These are phyloP conservation scores for Nemania abortiva DNA, from an alignment of 2,329 filamentous ascomycete genomes.

Conservation along the genomic window DNA sequence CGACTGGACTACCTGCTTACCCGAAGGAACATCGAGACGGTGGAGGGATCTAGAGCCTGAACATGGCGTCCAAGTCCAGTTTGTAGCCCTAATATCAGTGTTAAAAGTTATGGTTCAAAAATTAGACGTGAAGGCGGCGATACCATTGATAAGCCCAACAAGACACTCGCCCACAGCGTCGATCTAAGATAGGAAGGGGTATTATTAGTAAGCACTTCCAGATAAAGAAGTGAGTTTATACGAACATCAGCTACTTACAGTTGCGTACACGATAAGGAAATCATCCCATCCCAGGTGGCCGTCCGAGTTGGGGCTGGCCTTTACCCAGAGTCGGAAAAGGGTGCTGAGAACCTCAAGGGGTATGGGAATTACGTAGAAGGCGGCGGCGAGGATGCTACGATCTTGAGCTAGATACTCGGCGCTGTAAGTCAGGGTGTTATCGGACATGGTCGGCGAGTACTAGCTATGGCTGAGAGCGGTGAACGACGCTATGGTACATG, in stretches of 20 bases:
- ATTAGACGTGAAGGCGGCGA: background rate
- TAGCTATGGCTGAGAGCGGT: background rate
- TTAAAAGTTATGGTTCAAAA: constrained; percentile 24
- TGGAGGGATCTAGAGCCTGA: constrained; percentile 37
- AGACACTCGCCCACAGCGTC: constrained; percentile 43
- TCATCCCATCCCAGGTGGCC: constrained; percentile 43
- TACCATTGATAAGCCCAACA: constrained; percentile 44
- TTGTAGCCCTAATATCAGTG: constrained; percentile 37
- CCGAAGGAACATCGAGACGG: constrained; percentile 41
- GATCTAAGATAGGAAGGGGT: constrained; percentile 25
- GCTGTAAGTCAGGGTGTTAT: constrained; percentile 36
- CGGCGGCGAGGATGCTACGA: constrained; percentile 38
- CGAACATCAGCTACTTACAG: constrained; percentile 36
- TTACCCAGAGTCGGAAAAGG: constrained; percentile 42
- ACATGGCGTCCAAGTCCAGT: constrained; percentile 46
- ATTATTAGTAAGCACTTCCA: constrained; percentile 12
- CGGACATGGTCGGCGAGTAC: constrained; percentile 15
- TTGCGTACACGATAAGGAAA: constrained; percentile 48
- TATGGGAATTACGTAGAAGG: constrained; percentile 45
- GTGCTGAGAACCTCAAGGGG: constrained; percentile 46
- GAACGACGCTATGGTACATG: constrained; percentile 10
- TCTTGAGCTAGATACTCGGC: constrained; percentile 44
- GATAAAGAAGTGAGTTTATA: background rate
- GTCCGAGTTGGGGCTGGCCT: constrained; percentile 38
- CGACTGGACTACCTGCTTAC: constrained; percentile 27